Evolutionary conservation across 345 rosid genomes (phyloP), one percentile per base, ranked within the genome.

Genomic region (Eucalyptus dawsonii): DNA sequence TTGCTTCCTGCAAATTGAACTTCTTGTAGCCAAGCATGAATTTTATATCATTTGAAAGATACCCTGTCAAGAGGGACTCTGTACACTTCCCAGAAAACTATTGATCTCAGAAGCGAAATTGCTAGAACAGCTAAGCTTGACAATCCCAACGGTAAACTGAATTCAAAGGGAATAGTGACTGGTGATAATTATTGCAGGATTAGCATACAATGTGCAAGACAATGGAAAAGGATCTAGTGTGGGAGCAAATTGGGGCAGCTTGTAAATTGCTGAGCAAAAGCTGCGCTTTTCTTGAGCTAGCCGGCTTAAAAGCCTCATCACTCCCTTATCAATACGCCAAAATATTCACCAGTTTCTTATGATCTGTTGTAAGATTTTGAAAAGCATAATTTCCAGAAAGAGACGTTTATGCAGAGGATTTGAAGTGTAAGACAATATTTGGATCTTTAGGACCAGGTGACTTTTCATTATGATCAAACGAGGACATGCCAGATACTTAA

Each of bases 281-380:
- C 56, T 53, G 56, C 0, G 0, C 56, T 53, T 53, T 53, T 7
- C 9, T 16, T 53, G 56, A 53, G 56, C 1, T 53, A 51, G 56
- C 56, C 1, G 0, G 56, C 56, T 17, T 51, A 51, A 51, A 51
- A 51, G 56, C 22, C 56, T 51, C 56, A 17, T 51, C 56, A 0
- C 56, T 51, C 0, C 22, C 56, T 51, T 51, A 51, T 51, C 56
- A 51, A 51, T 51, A 7, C 0, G 0, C 56, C 0, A 53, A 53
- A 53, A 53, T 53, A 7, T 53, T 0, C 24, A 51, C 56, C 56
- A 19, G 24, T 0, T 53, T 53, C 56, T 53, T 53, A 0, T 53
- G 24, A 19, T 53, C 56, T 19, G 56, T 53, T 7, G 56, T 53
- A 19, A 19, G 10, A 0, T 53, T 53, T 53, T 53, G 1, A 53